These are phyloP conservation scores for Pyrenula aspistea DNA, from an alignment of 495 filamentous ascomycete species.

Conservation along the genomic window DNA sequence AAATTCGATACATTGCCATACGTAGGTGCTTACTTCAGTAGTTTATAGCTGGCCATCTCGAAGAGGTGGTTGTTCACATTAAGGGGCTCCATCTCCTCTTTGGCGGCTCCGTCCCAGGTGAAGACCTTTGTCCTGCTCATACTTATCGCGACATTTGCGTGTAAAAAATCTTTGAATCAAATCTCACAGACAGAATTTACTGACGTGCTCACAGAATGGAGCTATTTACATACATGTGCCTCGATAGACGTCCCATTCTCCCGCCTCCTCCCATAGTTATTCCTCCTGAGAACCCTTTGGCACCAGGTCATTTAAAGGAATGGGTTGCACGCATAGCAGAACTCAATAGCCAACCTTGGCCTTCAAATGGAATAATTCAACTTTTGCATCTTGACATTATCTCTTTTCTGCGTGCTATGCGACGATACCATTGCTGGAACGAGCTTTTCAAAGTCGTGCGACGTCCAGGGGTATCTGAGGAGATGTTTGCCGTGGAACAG, in stretches of 20 bases:
- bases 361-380: neutral
- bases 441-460: neutral
- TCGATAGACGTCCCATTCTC: neutral
- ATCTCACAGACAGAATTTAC: too few relatives aligned
- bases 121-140: neutral
- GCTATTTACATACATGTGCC: neutral
- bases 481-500: neutral
- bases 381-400: neutral
- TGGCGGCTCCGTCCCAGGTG: neutral
- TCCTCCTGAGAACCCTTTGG: too few relatives aligned
- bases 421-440: neutral
- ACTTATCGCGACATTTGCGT: neutral
- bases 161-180: too few relatives aligned
- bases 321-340: neutral
- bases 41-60: neutral
- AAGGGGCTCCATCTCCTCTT: neutral
- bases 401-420: neutral
- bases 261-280: neutral
- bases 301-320: neutral
- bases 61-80: neutral
- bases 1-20: too few relatives aligned
- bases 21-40: too few relatives aligned
- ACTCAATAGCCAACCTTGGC: neutral
- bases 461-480: neutral
- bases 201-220: neutral